phyloP scores from a whole-genome alignment of 495 filamentous ascomycete genomes.

The Schizothecium vesticola region DNA sequence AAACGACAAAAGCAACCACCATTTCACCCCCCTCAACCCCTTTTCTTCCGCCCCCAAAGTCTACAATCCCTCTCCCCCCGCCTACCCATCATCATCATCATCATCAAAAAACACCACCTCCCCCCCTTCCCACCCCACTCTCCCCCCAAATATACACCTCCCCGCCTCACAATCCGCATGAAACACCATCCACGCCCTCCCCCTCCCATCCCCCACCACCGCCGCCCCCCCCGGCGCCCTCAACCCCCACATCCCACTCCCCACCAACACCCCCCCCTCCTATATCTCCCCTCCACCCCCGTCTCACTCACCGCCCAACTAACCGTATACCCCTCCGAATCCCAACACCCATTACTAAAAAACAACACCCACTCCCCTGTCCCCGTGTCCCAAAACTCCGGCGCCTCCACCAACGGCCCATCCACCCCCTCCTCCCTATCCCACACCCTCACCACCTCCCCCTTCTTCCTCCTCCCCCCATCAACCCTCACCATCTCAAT shows the following conservation, averaged over 20 bases:
- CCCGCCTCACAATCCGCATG: too few relatives aligned
- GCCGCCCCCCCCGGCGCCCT: too few relatives aligned
- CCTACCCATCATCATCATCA: neutral
- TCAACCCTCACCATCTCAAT: conserved; percentile 56
- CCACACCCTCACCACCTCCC: conserved; percentile 50
- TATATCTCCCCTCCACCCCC: neutral
- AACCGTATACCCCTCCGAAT: conserved; percentile 3
- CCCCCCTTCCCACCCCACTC: too few relatives aligned
- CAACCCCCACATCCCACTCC: too few relatives aligned
- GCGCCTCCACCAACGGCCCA: conserved; percentile 60
- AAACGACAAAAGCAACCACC: too few relatives aligned
- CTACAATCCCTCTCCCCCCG: too few relatives aligned
- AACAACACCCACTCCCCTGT: neutral
- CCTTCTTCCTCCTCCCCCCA: conserved; percentile 44
- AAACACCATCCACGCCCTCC: too few relatives aligned
- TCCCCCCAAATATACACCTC: too few relatives aligned
- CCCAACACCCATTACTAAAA: conserved; percentile 6
- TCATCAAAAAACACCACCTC: neutral
- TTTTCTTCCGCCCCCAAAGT: too few relatives aligned
- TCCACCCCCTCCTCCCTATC: conserved; percentile 48
- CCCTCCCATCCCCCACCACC: too few relatives aligned
- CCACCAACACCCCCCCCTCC: neutral
- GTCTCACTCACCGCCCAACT: neutral
- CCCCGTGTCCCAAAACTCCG: conserved; percentile 38
- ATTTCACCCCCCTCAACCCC: too few relatives aligned